phyloP scores from a whole-genome alignment of 768 basidiomycete genomes.

The Podaxis sp. region DNA sequence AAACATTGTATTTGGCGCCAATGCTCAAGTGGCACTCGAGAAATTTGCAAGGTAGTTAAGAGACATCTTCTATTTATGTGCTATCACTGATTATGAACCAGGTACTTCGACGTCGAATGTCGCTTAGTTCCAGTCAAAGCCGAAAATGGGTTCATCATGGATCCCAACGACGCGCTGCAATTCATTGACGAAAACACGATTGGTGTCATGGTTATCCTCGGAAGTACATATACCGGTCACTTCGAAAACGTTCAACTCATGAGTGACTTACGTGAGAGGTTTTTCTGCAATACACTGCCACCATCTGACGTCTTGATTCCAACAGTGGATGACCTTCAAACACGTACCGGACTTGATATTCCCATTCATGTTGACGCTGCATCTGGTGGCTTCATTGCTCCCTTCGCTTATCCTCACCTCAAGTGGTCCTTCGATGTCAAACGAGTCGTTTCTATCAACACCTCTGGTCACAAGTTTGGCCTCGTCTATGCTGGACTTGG shows the following conservation, averaged over 20 bases:
- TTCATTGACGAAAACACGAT: constrained; percentile 70
- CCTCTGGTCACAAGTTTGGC: constrained; percentile 58
- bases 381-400: constrained; percentile 59
- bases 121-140: constrained; percentile 42
- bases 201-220: constrained; percentile 55
- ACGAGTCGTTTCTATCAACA: constrained; percentile 51
- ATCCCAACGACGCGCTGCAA: constrained; percentile 51
- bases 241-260: constrained; percentile 59
- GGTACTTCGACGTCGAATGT: constrained; percentile 62
- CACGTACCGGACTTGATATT: constrained; percentile 50
- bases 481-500: constrained; percentile 51
- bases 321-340: constrained; percentile 49
- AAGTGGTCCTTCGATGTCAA: constrained; percentile 57
- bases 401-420: constrained; percentile 52
- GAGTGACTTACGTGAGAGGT: constrained; percentile 39
- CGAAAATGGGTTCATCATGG: constrained; percentile 46
- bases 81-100: constrained; percentile 10
- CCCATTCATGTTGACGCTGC: constrained; percentile 70
- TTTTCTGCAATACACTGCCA: background rate
- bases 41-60: constrained; percentile 50
- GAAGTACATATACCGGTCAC: constrained; percentile 56
- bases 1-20: constrained; percentile 54
- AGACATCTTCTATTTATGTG: no score
- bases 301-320: background rate
- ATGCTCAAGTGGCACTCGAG: constrained; percentile 62